Evolutionary conservation across 768 basidiomycete species (phyloP), one percentile per base, ranked within the genome.

Genomic region (Multifurca ochricompacta): DNA sequence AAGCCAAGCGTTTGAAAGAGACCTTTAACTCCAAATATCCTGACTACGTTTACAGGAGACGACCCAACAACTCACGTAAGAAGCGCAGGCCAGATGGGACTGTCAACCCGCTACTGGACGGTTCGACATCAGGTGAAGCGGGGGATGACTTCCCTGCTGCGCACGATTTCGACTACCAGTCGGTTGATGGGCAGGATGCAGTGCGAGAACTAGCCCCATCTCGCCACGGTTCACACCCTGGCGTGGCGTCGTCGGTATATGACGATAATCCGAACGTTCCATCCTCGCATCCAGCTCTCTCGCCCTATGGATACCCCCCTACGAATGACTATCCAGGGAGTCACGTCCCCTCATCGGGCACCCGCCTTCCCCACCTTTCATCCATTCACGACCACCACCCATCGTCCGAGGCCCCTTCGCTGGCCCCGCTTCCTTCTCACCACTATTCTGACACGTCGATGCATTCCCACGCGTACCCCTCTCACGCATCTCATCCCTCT

Each of bases 21-120:
- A 82, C 73, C 50, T 92, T 92, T 74, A 91, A 91, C 68, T 70
- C 77, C 21, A 86, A 82, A 65, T 91, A 91, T 68, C 90, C 90
- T 14, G 88, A 91, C 75, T 92, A 92, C 62, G 88, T 92, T 41
- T 92, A 92, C 73, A 80, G 83, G 63, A 81, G 90, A 48, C 77
- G 90, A 47, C 90, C 90, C 25, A 92, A 92, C 72, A 90, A 92
- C 66, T 85, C 85, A 51, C 81, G 90, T 63, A 85, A 81, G 64
- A 78, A 75, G 64, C 73, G 78, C 53, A 74, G 70, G 56, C 53
- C 69, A 0, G 77, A 77, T 51, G 54, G 64, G 25, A 54, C 64
- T 9, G 53, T 62, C 40, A 64, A 67, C 41, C 56, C 59, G 39
- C 56, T 70, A n/a, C 54, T 66, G 14, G 72, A 70, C 49, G 58